Evolutionary conservation across 2,329 filamentous ascomycete species (phyloP), one percentile per base, ranked within the genome.

Genomic region (Aspergillus puulaauensis): DNA sequence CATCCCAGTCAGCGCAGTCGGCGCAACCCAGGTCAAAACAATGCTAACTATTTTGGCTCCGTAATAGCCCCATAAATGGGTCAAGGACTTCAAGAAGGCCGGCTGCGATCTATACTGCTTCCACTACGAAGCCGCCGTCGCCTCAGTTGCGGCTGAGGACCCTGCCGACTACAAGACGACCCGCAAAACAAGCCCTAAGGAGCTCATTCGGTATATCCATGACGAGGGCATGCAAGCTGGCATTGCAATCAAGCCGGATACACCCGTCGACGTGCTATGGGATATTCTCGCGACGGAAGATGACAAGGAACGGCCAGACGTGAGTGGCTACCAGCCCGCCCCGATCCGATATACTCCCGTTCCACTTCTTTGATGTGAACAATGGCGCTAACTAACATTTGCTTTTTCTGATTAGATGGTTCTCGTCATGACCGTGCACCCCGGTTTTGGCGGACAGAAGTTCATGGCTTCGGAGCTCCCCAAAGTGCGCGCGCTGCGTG

Each of bases 51-150:
- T 5, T 24, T 17, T 15, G 9, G 4, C 27, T 9, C 46, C 12
- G 37, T 43, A n/a, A 8, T 46, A 95, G 93, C 95, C 95, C 66
- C 96, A 98, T 82, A 93, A 92, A 83, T 99, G 95, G 95, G 93
- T 97, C 68, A 90, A 90, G 72, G 91, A 96, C 61, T 98, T 99
- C 81, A 87, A 95, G 75, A 87, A 90, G 53, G 95, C 92, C 59
- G 95, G 95, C 54, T 97, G 93, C 77, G 92, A 99, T 76, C 83
- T 99, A n/a, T 99, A 99, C 82, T 98, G 95, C 82, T 99, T 99
- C 82, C 95, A 99, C 82, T 98, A 98, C 78, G 95, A 99, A 79
- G 95, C 95, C 24, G 95, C 95, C 63, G 84, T 95, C 49, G 77
- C 80, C 65, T 96, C 91, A 51, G 90, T 90, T 44, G 91, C 90